Base-by-base conservation (phyloP, 176 grass and related monocot genomes). In the Rhynchospora tenuis region DNA sequence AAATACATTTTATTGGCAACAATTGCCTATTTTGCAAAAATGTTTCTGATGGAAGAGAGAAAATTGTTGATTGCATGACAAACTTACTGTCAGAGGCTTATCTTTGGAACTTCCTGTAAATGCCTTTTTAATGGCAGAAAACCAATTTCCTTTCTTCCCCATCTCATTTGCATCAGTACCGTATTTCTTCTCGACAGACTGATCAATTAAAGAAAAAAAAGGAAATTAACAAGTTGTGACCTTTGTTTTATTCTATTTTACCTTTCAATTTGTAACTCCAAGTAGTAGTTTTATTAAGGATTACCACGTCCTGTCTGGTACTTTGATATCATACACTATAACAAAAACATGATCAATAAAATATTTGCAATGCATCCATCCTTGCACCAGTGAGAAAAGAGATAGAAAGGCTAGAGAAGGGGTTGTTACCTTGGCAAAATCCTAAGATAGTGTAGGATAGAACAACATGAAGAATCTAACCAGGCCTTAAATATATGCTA, bases 81-180 rank as follows among this genome's bases (percentile, higher is more conserved):
- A 28, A 79, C 90, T 94, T 85, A 97, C 94, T 82, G 78, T 89
- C 77, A 85, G 68, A 43, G 82, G 80, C 69, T 90, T 95, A 6
- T 93, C 93, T 90, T 88, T 98, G 50, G 91, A 86, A 76, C 67
- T 86, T 85, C 87, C 9, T 64, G 72, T 88, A 79, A 99, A 99
- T 45, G 88, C 91, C 81, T 87, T 93, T 88, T 86, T 99, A 75
- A 99, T 84, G 64, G 93, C 89, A 66, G 55, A 82, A 79, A 99
- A 90, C 97, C 97, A 99, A 47, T 75, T 93, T 28, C 97, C 91
- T 77, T 99, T 99, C 91, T 90, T 96, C 1, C 97, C 97, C 97
- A 99, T 99, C 73, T 98, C 86, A 71, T 93, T 91, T 84, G 77
- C 89, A 93, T 95, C 62, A 90, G 78, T 81, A 62, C 38, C 43